Conservation (phyloP, 2,329 filamentous ascomycete species). For the Diaporthe sp. region DNA sequence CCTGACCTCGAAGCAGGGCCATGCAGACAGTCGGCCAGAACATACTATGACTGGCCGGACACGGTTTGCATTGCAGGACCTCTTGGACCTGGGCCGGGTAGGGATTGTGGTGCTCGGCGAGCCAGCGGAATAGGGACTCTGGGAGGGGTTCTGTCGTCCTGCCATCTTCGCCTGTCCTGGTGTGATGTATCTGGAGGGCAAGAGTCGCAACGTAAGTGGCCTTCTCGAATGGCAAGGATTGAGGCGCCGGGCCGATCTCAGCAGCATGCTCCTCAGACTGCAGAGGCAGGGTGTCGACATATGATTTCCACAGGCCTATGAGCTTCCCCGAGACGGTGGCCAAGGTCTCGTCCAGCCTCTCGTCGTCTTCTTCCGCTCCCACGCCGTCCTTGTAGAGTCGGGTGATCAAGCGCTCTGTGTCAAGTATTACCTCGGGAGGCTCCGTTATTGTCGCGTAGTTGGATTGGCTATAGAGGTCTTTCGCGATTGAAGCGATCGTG, state of each 20-base stretch:
- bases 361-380: conserved; percentile 67
- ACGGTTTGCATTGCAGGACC: conserved; percentile 75
- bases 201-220: conserved; percentile 85
- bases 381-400: conserved; percentile 75
- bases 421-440: conserved; percentile 78
- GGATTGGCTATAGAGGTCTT: conserved; percentile 74
- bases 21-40: conserved; percentile 91
- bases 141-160: conserved; percentile 71
- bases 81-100: conserved; percentile 77
- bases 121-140: conserved; percentile 86
- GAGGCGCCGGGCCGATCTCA: conserved; percentile 75
- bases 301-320: conserved; percentile 68
- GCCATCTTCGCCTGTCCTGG: conserved; percentile 58
- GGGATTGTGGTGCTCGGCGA: conserved; percentile 80
- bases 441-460: conserved; percentile 76
- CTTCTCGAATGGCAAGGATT: conserved; percentile 77
- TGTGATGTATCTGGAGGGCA: conserved; percentile 84
- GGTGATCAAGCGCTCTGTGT: conserved; percentile 80
- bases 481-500: conserved; percentile 79
- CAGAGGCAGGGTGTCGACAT: conserved; percentile 63
- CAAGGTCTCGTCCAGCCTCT: conserved; percentile 69
- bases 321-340: conserved; percentile 67
- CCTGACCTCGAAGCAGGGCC: conserved; percentile 80
- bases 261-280: conserved; percentile 68
- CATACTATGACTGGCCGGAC: conserved; percentile 80